Evolutionary conservation across 352 stramenopile genomes (phyloP).

Genomic region (Phytophthora pluvialis): DNA sequence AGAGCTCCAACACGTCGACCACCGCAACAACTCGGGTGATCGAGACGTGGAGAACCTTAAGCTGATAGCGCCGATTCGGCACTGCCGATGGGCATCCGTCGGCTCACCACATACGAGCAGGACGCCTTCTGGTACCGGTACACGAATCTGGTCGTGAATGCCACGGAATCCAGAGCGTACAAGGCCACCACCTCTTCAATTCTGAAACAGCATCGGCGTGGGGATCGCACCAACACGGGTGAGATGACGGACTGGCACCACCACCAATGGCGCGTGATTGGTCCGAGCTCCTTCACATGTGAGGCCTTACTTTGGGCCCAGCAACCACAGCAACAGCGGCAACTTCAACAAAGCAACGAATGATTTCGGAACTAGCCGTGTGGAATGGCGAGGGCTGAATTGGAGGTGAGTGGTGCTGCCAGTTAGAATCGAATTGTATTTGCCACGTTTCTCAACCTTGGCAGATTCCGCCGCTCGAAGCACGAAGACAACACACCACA

Average conservation of each 20-base stretch:
- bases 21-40: constrained; percentile 62
- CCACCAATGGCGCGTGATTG: constrained; percentile 69
- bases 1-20: constrained; percentile 60
- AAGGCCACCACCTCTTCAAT: constrained; percentile 50
- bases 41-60: constrained; percentile 58
- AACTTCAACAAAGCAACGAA: constrained; percentile 67
- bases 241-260: constrained; percentile 46
- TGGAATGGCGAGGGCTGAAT: neutral
- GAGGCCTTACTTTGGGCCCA: constrained; percentile 45
- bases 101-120: constrained; percentile 46
- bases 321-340: constrained; percentile 64
- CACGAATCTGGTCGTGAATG: constrained; percentile 56
- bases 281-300: constrained; percentile 47
- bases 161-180: constrained; percentile 56
- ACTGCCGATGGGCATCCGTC: constrained; percentile 65
- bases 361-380: neutral
- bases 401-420: no score
- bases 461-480: constrained; percentile 25
- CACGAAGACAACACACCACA: neutral
- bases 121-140: constrained; percentile 24
- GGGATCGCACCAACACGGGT: constrained; percentile 2
- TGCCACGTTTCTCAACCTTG: constrained; percentile 9
- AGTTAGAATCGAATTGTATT: neutral
- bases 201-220: constrained; percentile 75
- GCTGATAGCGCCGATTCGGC: constrained; percentile 33